Evolutionary conservation across 1,284 basidiomycete species (phyloP).

Genomic region (Peniophora sp.): DNA sequence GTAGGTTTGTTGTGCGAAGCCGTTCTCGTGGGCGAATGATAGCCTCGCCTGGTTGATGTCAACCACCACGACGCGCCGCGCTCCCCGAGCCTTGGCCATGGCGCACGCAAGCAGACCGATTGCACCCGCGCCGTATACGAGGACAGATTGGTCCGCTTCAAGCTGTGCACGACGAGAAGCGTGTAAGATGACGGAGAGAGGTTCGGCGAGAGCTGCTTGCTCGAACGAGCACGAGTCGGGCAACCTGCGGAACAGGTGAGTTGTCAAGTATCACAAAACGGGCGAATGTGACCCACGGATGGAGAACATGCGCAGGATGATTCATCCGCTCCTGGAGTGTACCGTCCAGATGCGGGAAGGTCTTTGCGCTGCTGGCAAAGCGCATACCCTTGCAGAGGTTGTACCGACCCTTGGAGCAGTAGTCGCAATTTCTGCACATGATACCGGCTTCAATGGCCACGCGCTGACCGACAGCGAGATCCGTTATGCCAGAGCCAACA

Average conservation of each 20-base stretch:
- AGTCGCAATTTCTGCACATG: conserved; percentile 70
- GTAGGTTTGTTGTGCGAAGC: conserved; percentile 74
- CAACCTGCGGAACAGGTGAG: conserved; percentile 40
- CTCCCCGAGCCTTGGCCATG: conserved; percentile 66
- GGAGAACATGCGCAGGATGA: conserved; percentile 78
- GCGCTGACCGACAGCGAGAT: conserved; percentile 75
- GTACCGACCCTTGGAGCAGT: conserved; percentile 74
- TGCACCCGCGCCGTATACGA: conserved; percentile 88
- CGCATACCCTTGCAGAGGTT: conserved; percentile 88
- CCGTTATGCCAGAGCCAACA: conserved; percentile 56
- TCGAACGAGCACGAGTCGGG: conserved; percentile 70
- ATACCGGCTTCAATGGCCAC: conserved; percentile 94
- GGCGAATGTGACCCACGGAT: conserved; percentile 56
- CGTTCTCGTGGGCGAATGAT: conserved; percentile 64
- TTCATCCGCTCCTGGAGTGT: conserved; percentile 85
- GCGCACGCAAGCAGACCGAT: conserved; percentile 87
- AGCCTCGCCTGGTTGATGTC: conserved; percentile 82
- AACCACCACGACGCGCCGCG: conserved; percentile 66
- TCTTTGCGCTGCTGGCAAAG: conserved; percentile 86
- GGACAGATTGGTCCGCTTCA: conserved; percentile 54
- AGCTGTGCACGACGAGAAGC: conserved; percentile 64
- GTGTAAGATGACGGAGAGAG: conserved; percentile 80
- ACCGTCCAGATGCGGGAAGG: conserved; percentile 89
- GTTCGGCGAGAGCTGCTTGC: conserved; percentile 79
- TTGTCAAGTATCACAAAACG: conserved; percentile 7